A percentile compares a stretch with the other conserved stretches of the same genome.
Evolutionary conservation across 1,139 yeast species (phyloP).

Genomic region (Hansenula lynferdii): DNA sequence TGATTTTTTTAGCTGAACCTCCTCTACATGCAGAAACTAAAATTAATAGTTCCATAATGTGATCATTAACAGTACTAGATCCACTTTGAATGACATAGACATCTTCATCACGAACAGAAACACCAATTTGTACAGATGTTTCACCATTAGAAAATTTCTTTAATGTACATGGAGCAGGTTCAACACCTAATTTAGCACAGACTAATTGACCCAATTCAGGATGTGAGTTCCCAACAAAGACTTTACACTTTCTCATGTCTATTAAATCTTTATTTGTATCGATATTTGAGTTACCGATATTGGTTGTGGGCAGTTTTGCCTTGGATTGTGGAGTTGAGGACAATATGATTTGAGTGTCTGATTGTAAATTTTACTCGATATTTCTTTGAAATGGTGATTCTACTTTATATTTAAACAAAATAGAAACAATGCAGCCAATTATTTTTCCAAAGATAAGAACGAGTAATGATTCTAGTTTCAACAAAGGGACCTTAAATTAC

Average conservation of each 20-base stretch:
- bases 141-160: constrained; percentile 96
- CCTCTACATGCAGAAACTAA: constrained; percentile 95
- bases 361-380: background rate
- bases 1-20: constrained; percentile 94
- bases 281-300: background rate
- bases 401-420: too few species aligned
- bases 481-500: background rate
- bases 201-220: constrained; percentile 90
- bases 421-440: too few species aligned
- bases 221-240: constrained; percentile 94
- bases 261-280: constrained; percentile 4
- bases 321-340: constrained; percentile 1
- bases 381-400: too few species aligned
- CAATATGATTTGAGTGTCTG: background rate
- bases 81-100: constrained; percentile 95
- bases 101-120: constrained; percentile 92
- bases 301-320: constrained; percentile 1
- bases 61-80: constrained; percentile 84
- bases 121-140: constrained; percentile 94
- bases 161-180: constrained; percentile 91
- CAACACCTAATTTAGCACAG: constrained; percentile 86
- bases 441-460: too few species aligned
- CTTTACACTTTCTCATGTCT: constrained; percentile 91
- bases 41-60: constrained; percentile 92
- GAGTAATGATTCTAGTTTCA: background rate